phyloP scores from a whole-genome alignment of 208 protist genomes.

The Trypanosoma rangeli region DNA sequence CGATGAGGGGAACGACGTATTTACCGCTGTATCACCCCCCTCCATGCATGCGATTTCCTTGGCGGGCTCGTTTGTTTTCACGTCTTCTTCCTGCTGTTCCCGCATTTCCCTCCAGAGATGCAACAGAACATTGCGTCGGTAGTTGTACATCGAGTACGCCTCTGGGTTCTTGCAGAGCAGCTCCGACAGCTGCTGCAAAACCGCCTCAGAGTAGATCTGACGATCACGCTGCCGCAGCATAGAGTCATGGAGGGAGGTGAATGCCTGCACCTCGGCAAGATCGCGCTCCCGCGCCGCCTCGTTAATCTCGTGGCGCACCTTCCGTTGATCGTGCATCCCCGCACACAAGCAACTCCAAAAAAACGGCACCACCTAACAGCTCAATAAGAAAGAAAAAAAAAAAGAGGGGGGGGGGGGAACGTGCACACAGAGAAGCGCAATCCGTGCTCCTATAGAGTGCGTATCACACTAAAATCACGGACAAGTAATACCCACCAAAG shows the following conservation, averaged over 20 bases:
- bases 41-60: not conserved
- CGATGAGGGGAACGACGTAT: not conserved
- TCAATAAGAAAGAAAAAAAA: constrained; percentile 13
- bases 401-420: no score
- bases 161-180: constrained; percentile 73
- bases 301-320: constrained; percentile 36
- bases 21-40: not conserved
- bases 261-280: constrained; percentile 20
- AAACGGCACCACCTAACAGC: not conserved
- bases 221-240: constrained; percentile 31
- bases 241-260: constrained; percentile 37
- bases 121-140: constrained; percentile 44
- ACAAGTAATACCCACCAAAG: not conserved
- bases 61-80: not conserved
- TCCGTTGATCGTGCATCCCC: constrained; percentile 63
- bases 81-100: not conserved
- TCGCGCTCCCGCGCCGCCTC: constrained; percentile 32
- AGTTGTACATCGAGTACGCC: constrained; percentile 86
- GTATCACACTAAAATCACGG: not conserved
- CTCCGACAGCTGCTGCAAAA: constrained; percentile 35
- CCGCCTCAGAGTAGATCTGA: constrained; percentile 29
- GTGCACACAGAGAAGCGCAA: constrained; percentile 1
- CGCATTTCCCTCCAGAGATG: constrained; percentile 24
- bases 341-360: not conserved
- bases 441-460: not conserved